phyloP scores from a whole-genome alignment of 176 grass and related monocot genomes.

The Phoenix dactylifera region DNA sequence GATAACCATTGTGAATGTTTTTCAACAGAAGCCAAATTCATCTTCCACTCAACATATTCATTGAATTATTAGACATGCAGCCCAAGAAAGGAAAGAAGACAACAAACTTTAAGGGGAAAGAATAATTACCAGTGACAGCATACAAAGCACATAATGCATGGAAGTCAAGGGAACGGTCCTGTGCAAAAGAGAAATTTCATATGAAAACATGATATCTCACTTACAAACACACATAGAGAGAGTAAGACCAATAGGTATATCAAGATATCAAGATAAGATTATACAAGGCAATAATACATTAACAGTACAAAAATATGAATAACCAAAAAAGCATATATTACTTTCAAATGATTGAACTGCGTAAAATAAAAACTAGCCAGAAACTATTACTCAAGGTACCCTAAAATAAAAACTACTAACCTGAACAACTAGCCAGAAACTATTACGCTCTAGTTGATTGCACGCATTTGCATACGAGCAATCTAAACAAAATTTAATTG shows the following conservation, averaged over 20 bases:
- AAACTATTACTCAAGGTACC: no score
- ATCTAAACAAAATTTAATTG: no score
- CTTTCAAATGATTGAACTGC: no score
- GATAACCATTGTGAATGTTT: no score
- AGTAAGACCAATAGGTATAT: background rate
- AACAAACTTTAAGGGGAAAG: background rate
- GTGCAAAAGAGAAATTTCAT: constrained; percentile 12
- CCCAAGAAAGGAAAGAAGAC: background rate
- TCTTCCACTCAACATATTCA: no score
- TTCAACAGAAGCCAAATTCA: no score
- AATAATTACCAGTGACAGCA: constrained; percentile 74
- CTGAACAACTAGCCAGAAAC: no score
- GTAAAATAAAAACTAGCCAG: no score
- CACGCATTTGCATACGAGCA: no score
- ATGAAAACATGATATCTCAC: background rate
- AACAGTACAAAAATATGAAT: constrained; percentile 4
- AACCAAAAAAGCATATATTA: background rate
- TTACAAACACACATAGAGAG: background rate
- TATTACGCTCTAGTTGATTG: no score
- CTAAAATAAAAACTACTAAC: no score
- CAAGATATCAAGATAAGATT: background rate
- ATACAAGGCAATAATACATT: background rate
- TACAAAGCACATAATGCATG: constrained; percentile 87
- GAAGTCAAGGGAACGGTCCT: constrained; percentile 99
- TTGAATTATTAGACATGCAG: background rate